Percentiles rank a stretch among this genome's conserved stretches.
Conservation (phyloP, 2,329 filamentous ascomycete species). For the Metarhizium anisopliae region DNA sequence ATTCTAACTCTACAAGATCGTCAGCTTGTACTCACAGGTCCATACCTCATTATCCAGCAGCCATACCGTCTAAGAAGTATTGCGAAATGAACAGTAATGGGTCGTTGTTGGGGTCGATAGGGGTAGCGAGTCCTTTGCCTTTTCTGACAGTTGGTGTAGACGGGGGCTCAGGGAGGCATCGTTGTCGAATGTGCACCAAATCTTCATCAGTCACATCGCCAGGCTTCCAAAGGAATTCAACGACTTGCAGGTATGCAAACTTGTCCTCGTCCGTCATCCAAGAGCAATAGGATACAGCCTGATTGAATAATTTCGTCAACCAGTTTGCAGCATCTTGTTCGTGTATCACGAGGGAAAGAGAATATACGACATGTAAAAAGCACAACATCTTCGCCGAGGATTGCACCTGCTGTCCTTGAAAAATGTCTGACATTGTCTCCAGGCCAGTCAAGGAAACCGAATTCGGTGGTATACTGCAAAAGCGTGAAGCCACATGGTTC, state of each 20-base stretch:
- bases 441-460: conserved; percentile 34
- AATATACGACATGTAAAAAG: conserved; percentile 43
- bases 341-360: conserved; percentile 37
- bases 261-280: conserved; percentile 29
- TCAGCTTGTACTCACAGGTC: background rate
- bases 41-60: background rate
- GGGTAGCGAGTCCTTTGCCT: conserved; percentile 30
- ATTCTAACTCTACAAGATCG: conserved; percentile 35
- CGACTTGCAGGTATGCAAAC: conserved; percentile 33
- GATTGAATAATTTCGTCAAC: conserved; percentile 34
- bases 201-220: conserved; percentile 20
- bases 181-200: conserved; percentile 18
- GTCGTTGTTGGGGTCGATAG: conserved; percentile 17
- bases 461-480: conserved; percentile 29
- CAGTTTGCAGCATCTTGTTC: conserved; percentile 28
- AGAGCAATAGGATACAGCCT: conserved; percentile 35
- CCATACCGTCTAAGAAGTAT: conserved; percentile 42
- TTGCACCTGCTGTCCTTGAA: conserved; percentile 27
- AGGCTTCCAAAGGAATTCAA: conserved; percentile 40
- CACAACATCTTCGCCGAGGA: conserved; percentile 38
- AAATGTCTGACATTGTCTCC: conserved; percentile 27
- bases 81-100: conserved; percentile 31
- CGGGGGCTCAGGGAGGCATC: conserved; percentile 8
- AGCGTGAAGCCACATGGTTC: conserved; percentile 30
- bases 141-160: conserved; percentile 23